Evolutionary conservation across 2,329 filamentous ascomycete species (phyloP).

Genomic region (Pseudomassariella vexata): DNA sequence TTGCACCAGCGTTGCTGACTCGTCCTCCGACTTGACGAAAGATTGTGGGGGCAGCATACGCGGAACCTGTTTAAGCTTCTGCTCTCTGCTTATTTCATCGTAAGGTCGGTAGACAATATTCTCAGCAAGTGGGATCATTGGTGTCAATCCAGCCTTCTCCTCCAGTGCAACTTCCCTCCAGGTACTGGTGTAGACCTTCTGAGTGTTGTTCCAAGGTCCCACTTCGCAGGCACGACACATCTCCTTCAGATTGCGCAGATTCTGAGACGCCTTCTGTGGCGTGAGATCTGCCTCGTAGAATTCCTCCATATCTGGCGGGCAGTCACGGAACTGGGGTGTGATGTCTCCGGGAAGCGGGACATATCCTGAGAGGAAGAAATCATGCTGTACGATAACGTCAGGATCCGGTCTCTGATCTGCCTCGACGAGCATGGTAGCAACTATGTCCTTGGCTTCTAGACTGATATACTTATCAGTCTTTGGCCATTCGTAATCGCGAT

Average conservation of each 20-base stretch:
- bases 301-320: constrained; percentile 49
- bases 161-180: constrained; percentile 65
- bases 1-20: constrained; percentile 22
- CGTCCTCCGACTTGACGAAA: constrained; percentile 26
- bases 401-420: constrained; percentile 70
- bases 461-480: constrained; percentile 66
- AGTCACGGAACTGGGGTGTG: constrained; percentile 50
- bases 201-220: constrained; percentile 44
- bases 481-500: constrained; percentile 77
- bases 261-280: constrained; percentile 37
- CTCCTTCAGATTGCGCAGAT: constrained; percentile 47
- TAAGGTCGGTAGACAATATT: constrained; percentile 61
- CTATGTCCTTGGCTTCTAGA: constrained; percentile 69
- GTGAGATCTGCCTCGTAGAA: constrained; percentile 48
- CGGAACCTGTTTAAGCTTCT: constrained; percentile 29
- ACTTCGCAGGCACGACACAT: constrained; percentile 55
- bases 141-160: constrained; percentile 60
- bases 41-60: constrained; percentile 27
- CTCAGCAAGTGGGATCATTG: constrained; percentile 55
- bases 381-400: constrained; percentile 72
- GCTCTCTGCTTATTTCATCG: constrained; percentile 54
- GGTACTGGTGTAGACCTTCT: constrained; percentile 47
- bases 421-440: constrained; percentile 69
- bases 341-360: constrained; percentile 60
- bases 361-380: constrained; percentile 73